A percentile compares a stretch with the other conserved stretches of the same genome.
Evolutionary conservation across 192 early-diverging fungal species (phyloP).

Genomic region (Gonapodya prolifera): DNA sequence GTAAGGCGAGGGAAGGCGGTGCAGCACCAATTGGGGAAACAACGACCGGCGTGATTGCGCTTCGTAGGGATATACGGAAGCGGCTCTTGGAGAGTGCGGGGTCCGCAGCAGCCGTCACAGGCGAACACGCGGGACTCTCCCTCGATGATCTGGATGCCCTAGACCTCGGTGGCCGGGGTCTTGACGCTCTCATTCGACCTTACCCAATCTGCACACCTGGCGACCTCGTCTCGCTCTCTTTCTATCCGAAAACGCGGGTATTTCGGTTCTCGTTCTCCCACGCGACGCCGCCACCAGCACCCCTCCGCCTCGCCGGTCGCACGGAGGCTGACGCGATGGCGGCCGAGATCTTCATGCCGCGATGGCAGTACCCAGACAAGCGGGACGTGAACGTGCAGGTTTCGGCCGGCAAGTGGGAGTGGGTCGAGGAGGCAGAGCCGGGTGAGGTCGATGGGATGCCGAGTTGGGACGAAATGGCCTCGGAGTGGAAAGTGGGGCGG

Average conservation of each 20-base stretch:
- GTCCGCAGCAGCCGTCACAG: background rate
- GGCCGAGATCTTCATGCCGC: conserved; percentile 4
- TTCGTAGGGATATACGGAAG: background rate
- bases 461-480: background rate
- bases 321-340: background rate
- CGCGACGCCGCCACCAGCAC: too few species aligned
- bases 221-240: background rate
- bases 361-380: conserved; percentile 4
- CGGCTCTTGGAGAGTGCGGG: background rate
- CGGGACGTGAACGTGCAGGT: background rate
- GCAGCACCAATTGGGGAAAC: background rate
- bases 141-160: background rate
- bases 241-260: background rate
- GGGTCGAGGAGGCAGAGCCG: background rate
- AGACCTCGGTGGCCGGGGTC: background rate
- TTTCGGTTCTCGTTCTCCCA: background rate
- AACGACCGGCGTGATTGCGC: background rate
- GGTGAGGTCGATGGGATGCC: background rate
- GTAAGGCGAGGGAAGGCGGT: background rate
- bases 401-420: background rate
- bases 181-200: background rate
- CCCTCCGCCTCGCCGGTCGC: background rate
- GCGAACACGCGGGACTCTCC: background rate
- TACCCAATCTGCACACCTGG: background rate
- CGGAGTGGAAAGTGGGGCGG: background rate